Conservation (phyloP, 2,329 filamentous ascomycete species). For the Colletotrichum musae region DNA sequence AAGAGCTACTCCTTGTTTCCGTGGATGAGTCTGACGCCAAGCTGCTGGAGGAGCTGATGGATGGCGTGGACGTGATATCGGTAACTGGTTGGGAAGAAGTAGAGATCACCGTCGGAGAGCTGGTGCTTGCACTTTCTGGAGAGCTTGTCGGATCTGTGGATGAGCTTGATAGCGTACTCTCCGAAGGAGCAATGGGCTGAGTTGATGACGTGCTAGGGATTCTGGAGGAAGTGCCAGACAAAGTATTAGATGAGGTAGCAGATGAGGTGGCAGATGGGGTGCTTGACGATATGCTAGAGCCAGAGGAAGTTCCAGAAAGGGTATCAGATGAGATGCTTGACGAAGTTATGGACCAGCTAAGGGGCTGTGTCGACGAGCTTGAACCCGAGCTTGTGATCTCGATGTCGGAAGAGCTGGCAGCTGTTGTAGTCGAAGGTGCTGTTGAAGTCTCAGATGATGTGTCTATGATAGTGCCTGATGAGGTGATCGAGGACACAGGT, state of each 20-base stretch:
- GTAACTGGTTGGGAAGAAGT: no score
- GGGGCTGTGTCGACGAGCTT: neutral
- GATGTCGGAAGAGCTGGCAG: neutral
- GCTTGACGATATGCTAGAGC: no score
- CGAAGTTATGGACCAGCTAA: neutral
- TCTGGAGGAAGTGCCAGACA: no score
- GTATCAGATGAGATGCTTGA: neutral
- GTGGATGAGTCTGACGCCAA: neutral
- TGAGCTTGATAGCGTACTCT: no score
- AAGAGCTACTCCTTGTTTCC: no score
- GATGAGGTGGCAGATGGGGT: neutral
- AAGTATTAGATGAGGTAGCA: neutral
- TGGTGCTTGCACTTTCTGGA: no score
- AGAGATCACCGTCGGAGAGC: no score
- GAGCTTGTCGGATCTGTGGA: no score
- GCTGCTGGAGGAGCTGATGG: neutral
- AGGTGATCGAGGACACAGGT: neutral
- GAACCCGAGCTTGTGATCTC: neutral
- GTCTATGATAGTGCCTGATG: neutral
- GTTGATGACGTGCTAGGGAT: no score
- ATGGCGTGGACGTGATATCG: no score
- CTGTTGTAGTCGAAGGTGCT: neutral
- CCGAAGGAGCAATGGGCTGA: no score
- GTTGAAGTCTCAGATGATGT: neutral
- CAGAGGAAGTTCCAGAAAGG: no score